Evolutionary conservation across 164 flowering plant species (phyloP), one percentile per base, ranked within the genome.

Genomic region (Malania oleifera): DNA sequence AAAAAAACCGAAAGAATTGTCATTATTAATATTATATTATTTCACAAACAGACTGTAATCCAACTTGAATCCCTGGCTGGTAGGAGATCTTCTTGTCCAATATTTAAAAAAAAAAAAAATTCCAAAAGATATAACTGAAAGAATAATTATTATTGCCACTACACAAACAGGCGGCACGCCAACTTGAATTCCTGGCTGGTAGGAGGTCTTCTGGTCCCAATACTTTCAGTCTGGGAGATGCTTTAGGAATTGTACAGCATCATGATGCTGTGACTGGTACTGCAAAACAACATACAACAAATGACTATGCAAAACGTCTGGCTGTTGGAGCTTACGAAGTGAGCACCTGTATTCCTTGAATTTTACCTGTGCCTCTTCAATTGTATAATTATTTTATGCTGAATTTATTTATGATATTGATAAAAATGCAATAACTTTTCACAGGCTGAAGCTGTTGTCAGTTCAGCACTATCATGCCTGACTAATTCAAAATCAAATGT

Each of bases 251-350:
- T 61, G 89, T 80, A 24, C 95, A 92, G 65, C 98, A 92, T 69
- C 98, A 89, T 73, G 97, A 89, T 75, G 97, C 90, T 59, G 71
- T 87, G 54, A 73, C 81, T 62, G 98, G 98, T 38, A 92, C 97
- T 46, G 95, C 90, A 52, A 85, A 79, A 59, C 91, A 90, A 64
- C 97, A 87, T 63, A 82, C 90, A 43, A 85, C 98, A 25, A 60
- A 92, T 73, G 98, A 92, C 70, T 92, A 84, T 62, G 77, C 73
- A 25, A 92, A 87, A 68, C 87, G 96, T 46, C 78, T 92, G 54
- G 81, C 88, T 45, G 64, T 76, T 63, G 98, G 96, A 46, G 83
- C 82, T 64, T 54, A 85, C 51, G 89, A 86, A 86, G 98, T 85
- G 41, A 23, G 40, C 39, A 43, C 20, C 1, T 6, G 26, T n/a